Conservation (phyloP, 1,284 basidiomycete species). For the Ustilago xerochloae region DNA sequence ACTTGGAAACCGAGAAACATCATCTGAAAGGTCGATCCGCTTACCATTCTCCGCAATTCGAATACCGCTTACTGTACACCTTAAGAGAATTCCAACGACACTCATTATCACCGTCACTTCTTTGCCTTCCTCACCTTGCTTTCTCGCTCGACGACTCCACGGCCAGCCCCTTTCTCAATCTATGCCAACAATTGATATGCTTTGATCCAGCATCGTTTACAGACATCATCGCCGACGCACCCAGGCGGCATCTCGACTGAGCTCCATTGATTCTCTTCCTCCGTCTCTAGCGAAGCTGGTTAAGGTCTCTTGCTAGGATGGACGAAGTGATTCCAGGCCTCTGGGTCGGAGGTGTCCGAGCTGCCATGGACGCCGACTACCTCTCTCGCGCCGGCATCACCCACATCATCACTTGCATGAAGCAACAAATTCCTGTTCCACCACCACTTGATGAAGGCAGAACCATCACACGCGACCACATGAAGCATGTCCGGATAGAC, state of each 20-base stretch:
- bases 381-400: conserved; percentile 55
- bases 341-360: conserved; percentile 60
- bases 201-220: no score
- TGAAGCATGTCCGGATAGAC: conserved; percentile 67
- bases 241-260: no score
- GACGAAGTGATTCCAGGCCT: conserved; percentile 62
- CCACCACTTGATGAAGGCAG: conserved; percentile 37
- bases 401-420: conserved; percentile 60
- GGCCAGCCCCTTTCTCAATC: no score
- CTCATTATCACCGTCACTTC: background rate
- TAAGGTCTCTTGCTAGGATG: conserved; percentile 29
- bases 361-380: conserved; percentile 55
- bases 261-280: no score
- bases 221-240: no score
- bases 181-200: no score
- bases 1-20: background rate
- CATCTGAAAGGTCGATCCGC: background rate
- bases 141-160: no score
- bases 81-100: no score
- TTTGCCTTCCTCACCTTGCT: background rate
- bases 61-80: background rate
- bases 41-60: background rate
- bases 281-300: background rate
- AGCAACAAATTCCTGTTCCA: conserved; percentile 51
- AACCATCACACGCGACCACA: conserved; percentile 45